Evolutionary conservation across 805 yeast species (phyloP).

Genomic region (Candida berthetii): DNA sequence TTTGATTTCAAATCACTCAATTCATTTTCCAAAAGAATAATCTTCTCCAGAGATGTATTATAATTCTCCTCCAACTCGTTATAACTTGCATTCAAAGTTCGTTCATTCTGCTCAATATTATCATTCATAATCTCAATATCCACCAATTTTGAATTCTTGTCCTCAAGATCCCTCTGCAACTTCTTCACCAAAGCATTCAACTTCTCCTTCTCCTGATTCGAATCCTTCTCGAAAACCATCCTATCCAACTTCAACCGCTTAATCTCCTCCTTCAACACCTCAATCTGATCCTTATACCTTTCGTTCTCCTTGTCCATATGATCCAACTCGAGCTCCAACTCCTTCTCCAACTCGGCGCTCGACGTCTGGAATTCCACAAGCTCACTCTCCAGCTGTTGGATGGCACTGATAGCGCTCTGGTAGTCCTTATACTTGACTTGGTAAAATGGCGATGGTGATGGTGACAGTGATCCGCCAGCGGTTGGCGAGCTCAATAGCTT

Average conservation of each 20-base stretch:
- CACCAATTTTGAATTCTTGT: constrained; percentile 24
- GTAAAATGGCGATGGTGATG: neutral
- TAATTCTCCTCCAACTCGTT: constrained; percentile 29
- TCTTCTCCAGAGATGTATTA: constrained; percentile 27
- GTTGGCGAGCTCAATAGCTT: neutral
- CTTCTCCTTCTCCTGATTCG: constrained; percentile 14
- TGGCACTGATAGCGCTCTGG: constrained; percentile 26
- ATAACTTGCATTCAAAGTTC: constrained; percentile 26
- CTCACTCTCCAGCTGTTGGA: constrained; percentile 33
- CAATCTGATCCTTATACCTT: constrained; percentile 12
- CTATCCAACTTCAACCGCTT: constrained; percentile 20
- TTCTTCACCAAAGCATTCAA: constrained; percentile 12
- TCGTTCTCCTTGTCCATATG: constrained; percentile 23
- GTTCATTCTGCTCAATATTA: constrained; percentile 34
- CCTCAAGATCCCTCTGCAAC: constrained; percentile 23
- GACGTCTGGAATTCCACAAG: constrained; percentile 36
- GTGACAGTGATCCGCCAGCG: neutral
- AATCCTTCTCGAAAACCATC: constrained; percentile 20
- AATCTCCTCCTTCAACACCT: constrained; percentile 15
- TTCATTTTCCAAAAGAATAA: constrained; percentile 33
- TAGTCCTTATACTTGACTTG: constrained; percentile 19
- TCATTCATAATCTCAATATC: constrained; percentile 38
- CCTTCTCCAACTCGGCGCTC: constrained; percentile 37
- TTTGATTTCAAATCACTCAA: constrained; percentile 21
- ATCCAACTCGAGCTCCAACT: constrained; percentile 21